A percentile compares a stretch with the other conserved stretches of the same genome.
Conservation (phyloP, 148 eudicot genomes). For the Diospyros kaki region DNA sequence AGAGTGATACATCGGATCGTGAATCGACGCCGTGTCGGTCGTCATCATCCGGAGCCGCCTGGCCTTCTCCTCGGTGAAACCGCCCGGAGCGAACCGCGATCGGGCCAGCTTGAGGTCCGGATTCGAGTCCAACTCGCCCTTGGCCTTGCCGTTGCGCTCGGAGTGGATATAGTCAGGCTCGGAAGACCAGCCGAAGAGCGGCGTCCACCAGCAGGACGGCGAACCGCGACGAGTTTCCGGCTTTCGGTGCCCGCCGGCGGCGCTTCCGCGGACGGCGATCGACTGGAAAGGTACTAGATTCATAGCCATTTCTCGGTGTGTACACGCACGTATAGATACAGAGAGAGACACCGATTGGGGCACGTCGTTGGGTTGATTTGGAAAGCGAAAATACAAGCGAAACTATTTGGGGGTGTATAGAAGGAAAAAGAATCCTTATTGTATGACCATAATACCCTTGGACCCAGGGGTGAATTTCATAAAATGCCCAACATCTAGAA, state of each 20-base stretch:
- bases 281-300: slow-evolving; percentile 10
- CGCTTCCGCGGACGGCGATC: background rate
- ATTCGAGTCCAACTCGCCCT: background rate
- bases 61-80: slow-evolving; percentile 44
- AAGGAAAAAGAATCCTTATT: too few relatives aligned
- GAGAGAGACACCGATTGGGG: background rate
- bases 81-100: slow-evolving; percentile 23
- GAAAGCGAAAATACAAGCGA: background rate
- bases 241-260: slow-evolving; percentile 20
- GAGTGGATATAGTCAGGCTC: slow-evolving; percentile 24
- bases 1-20: slow-evolving; percentile 48
- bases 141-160: background rate
- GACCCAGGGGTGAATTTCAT: too few relatives aligned
- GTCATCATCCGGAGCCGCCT: slow-evolving; percentile 43
- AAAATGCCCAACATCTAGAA: too few relatives aligned
- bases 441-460: too few relatives aligned
- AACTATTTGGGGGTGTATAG: background rate
- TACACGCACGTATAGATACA: background rate
- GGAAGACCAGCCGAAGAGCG: slow-evolving; percentile 24
- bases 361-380: too few relatives aligned
- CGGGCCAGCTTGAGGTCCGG: background rate
- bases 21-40: slow-evolving; percentile 25
- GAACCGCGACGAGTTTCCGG: background rate
- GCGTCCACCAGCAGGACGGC: slow-evolving; percentile 27
- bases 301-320: slow-evolving; percentile 13